These are phyloP conservation scores for Ampelomyces quisqualis DNA, from an alignment of 2,329 filamentous ascomycete species.

Conservation along the genomic window DNA sequence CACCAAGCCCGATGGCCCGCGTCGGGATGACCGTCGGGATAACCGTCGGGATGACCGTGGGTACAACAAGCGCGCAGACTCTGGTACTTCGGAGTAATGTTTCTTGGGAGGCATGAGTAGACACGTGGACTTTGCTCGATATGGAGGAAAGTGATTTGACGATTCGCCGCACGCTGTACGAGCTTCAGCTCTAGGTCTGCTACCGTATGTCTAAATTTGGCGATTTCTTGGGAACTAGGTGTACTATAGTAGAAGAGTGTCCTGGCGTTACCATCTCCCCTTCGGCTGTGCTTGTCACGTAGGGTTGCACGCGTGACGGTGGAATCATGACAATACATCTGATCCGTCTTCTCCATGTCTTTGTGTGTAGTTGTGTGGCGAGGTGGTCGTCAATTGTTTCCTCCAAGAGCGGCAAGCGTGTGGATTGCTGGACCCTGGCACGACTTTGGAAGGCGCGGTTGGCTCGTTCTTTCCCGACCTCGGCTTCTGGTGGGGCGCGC, in stretches of 20 bases:
- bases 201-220: conserved; percentile 20
- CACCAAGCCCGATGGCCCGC: background rate
- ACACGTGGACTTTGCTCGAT: background rate
- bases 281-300: conserved; percentile 21
- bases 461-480: too few species aligned
- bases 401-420: too few species aligned
- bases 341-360: too few species aligned
- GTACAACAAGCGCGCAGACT: conserved; percentile 15
- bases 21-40: background rate
- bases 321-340: too few species aligned
- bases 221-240: conserved; percentile 22
- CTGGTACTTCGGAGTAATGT: conserved; percentile 11
- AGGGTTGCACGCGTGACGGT: conserved; percentile 3
- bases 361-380: too few species aligned
- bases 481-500: conserved; percentile 18
- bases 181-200: background rate
- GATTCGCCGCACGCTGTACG: background rate
- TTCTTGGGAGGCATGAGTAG: background rate
- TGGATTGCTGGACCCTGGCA: too few species aligned
- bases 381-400: too few species aligned
- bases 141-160: background rate
- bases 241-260: conserved; percentile 35
- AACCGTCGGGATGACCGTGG: conserved; percentile 12
- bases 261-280: conserved; percentile 29
- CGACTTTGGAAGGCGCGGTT: too few species aligned